Conservation (phyloP, 2,329 filamentous ascomycete genomes). For the Ophiobolus disseminans region DNA sequence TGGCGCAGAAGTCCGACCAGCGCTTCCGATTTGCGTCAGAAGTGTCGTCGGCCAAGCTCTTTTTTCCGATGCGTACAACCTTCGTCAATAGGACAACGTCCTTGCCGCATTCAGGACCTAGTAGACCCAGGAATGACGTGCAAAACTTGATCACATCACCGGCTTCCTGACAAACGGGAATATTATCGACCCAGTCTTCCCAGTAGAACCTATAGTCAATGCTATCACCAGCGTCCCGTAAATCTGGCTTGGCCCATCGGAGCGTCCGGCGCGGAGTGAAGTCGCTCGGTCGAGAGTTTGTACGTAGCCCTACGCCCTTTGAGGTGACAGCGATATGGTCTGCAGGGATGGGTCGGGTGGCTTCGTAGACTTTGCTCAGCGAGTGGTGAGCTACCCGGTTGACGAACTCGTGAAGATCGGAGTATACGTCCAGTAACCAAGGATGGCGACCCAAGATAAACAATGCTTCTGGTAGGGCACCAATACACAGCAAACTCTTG, state of each 20-base stretch:
- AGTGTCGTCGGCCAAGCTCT: constrained; percentile 73
- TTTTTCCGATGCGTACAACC: constrained; percentile 81
- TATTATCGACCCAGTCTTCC: constrained; percentile 94
- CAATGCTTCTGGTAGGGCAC: constrained; percentile 88
- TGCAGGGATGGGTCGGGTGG: constrained; percentile 56
- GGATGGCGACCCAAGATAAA: constrained; percentile 92
- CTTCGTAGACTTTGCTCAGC: constrained; percentile 74
- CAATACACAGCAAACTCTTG: constrained; percentile 85
- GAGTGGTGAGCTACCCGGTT: constrained; percentile 86
- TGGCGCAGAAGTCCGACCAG: constrained; percentile 85
- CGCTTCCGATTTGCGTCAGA: constrained; percentile 74
- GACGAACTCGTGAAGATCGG: constrained; percentile 79
- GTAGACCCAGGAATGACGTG: constrained; percentile 80
- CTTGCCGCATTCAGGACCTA: constrained; percentile 87
- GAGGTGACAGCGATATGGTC: constrained; percentile 49
- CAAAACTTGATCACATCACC: constrained; percentile 91
- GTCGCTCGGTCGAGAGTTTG: constrained; percentile 67
- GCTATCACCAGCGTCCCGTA: constrained; percentile 75
- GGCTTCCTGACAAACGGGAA: constrained; percentile 87
- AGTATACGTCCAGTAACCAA: constrained; percentile 86
- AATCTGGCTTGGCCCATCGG: constrained; percentile 85
- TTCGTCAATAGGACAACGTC: constrained; percentile 81
- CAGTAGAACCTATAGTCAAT: constrained; percentile 90
- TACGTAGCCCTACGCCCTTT: constrained; percentile 55
- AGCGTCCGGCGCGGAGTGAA: constrained; percentile 70